Percentiles rank a stretch among this genome's conserved stretches.
phyloP scores from a whole-genome alignment of 331 rosid genomes.

The Cydonia oblonga region DNA sequence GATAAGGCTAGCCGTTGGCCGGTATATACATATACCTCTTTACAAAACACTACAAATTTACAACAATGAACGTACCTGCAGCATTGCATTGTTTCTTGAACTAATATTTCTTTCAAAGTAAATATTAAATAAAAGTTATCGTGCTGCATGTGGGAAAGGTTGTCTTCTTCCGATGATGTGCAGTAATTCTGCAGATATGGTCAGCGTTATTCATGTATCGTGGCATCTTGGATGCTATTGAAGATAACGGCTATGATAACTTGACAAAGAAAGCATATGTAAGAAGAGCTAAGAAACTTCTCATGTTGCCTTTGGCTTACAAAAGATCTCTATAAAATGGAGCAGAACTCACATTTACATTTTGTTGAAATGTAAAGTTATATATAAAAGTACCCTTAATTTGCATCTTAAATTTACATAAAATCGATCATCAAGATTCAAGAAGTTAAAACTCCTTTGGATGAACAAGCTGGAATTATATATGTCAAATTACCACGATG shows the following conservation, averaged over 20 bases:
- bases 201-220: constrained; percentile 61
- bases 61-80: neutral
- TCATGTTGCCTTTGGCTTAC: constrained; percentile 58
- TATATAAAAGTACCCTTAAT: too few species aligned
- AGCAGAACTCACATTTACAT: neutral
- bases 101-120: too few species aligned
- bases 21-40: constrained; percentile 14
- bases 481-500: neutral
- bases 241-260: constrained; percentile 63
- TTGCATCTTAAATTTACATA: neutral
- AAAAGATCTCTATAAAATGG: constrained; percentile 30
- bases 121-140: too few species aligned
- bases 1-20: constrained; percentile 90
- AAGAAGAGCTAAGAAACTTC: constrained; percentile 47
- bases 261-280: constrained; percentile 65
- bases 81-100: neutral
- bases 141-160: too few species aligned
- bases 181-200: constrained; percentile 51
- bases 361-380: neutral
- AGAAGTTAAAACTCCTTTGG: neutral
- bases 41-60: neutral
- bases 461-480: too few species aligned
- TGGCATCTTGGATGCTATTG: constrained; percentile 59
- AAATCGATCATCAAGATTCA: neutral
- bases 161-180: neutral